Evolutionary conservation across 1,139 yeast genomes (phyloP).

Genomic region (Scheffersomyces cryptocercus): DNA sequence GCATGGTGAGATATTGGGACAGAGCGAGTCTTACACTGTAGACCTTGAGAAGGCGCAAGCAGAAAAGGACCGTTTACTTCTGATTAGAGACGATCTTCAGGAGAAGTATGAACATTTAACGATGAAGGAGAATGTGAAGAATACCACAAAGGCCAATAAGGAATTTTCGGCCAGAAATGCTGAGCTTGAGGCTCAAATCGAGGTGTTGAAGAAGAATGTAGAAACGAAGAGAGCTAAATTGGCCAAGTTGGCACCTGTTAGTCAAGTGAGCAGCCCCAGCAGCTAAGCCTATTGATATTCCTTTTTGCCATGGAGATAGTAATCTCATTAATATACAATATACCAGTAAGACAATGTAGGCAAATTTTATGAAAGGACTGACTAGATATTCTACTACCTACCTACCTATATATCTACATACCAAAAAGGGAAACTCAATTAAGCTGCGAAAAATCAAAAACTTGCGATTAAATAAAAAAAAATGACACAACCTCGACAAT

Average conservation of each 20-base stretch:
- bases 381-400: too few species aligned
- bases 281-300: too few species aligned
- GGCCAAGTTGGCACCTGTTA: slow-evolving; percentile 5
- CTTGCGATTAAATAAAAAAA: too few species aligned
- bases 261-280: too few species aligned
- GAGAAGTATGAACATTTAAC: slow-evolving; percentile 38
- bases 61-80: slow-evolving; percentile 20
- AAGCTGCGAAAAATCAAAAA: too few species aligned
- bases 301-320: too few species aligned
- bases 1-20: slow-evolving; percentile 41
- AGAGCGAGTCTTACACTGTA: slow-evolving; percentile 30
- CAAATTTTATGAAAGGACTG: too few species aligned
- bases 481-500: too few species aligned
- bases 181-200: slow-evolving; percentile 39
- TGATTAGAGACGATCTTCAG: slow-evolving; percentile 22
- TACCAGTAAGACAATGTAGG: too few species aligned
- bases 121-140: slow-evolving; percentile 47
- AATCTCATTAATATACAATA: too few species aligned
- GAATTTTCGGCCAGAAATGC: slow-evolving; percentile 40
- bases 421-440: too few species aligned
- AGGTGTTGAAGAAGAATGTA: slow-evolving; percentile 16
- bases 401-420: too few species aligned
- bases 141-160: slow-evolving; percentile 47
- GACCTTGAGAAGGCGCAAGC: slow-evolving; percentile 26
- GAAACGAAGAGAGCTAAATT: slow-evolving; percentile 15